These are phyloP conservation scores for Glycyrrhiza uralensis DNA, from an alignment of 306 rosid genomes.

Conservation along the genomic window DNA sequence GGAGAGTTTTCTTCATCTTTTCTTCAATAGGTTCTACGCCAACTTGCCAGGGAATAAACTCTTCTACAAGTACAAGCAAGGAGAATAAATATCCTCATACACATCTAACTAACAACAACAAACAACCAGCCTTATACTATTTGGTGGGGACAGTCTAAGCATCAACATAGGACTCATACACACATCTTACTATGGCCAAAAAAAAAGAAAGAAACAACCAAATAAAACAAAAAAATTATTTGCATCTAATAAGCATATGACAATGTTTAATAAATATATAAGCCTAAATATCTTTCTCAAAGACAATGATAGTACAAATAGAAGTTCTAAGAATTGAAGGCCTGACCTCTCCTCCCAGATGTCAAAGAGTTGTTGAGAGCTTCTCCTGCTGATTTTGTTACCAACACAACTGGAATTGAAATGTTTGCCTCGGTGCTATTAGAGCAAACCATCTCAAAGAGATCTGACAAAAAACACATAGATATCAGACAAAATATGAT, in stretches of 20 bases:
- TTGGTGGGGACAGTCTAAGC: background rate
- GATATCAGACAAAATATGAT: background rate
- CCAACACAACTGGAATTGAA: slow-evolving; percentile 79
- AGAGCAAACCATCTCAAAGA: slow-evolving; percentile 82
- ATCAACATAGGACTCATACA: background rate
- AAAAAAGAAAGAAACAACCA: background rate
- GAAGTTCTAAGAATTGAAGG: slow-evolving; percentile 24
- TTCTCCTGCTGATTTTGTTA: slow-evolving; percentile 73
- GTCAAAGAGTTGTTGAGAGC: slow-evolving; percentile 50
- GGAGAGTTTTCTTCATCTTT: background rate
- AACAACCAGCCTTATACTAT: background rate
- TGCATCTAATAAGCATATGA: background rate
- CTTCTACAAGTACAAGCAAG: background rate
- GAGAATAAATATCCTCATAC: background rate
- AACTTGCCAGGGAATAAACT: background rate
- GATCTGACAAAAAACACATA: slow-evolving; percentile 42
- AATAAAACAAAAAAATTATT: background rate
- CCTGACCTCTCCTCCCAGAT: slow-evolving; percentile 62
- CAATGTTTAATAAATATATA: background rate
- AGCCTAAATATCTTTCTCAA: slow-evolving; percentile 9
- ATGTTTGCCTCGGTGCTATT: slow-evolving; percentile 48
- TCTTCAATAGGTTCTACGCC: background rate
- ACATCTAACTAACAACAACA: slow-evolving; percentile 14
- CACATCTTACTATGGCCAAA: background rate
- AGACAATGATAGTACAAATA: slow-evolving; percentile 9